Evolutionary conservation across 2,329 filamentous ascomycete genomes (phyloP).

Genomic region (Microascus cirrosus): DNA sequence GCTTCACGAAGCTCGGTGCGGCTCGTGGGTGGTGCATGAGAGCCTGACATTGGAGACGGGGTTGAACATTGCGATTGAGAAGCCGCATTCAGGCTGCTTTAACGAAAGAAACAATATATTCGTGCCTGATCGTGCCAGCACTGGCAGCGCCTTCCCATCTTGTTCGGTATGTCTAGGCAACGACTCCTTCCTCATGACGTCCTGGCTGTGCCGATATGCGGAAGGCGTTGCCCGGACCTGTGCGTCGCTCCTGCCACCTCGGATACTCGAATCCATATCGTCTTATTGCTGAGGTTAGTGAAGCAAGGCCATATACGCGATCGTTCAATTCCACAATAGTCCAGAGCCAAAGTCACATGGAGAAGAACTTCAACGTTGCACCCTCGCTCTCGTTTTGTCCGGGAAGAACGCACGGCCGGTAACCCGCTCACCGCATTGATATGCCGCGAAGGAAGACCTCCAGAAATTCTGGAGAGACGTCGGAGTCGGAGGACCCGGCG

Average conservation of each 20-base stretch:
- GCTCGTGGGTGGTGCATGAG: no score
- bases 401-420: neutral
- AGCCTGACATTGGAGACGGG: no score
- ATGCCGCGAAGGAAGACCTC: constrained; percentile 1
- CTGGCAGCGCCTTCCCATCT: neutral
- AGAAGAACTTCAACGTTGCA: neutral
- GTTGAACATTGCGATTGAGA: no score
- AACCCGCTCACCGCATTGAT: neutral
- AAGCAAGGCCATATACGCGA: neutral
- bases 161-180: neutral
- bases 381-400: neutral
- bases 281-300: neutral
- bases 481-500: constrained; percentile 1
- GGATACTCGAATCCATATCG: neutral
- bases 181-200: neutral
- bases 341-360: neutral
- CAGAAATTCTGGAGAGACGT: neutral
- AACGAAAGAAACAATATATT: neutral
- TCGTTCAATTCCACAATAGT: neutral
- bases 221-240: neutral
- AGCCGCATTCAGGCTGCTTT: no score
- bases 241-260: neutral
- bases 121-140: neutral
- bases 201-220: neutral
- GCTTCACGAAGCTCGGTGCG: no score